Percentiles rank a stretch among this genome's conserved stretches.
These are phyloP conservation scores for Candolleomyces eurysporus DNA, from an alignment of 768 basidiomycete genomes.

Conservation along the genomic window DNA sequence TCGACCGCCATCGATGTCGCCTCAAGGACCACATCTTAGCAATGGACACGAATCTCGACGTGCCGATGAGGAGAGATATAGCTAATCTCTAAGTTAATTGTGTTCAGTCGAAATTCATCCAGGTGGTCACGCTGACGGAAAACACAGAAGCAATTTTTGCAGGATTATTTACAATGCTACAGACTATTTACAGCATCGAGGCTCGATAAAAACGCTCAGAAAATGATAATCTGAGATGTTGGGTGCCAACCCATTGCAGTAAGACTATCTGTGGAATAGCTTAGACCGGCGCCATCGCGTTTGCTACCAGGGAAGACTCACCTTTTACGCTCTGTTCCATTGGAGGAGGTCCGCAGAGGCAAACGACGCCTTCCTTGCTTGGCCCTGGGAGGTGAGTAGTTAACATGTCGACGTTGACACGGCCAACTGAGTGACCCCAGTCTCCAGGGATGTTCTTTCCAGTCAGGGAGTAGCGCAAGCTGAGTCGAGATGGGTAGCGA, in stretches of 20 bases:
- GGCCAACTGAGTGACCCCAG: conserved; percentile 42
- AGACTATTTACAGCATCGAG: neutral
- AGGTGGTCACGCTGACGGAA: too few relatives aligned
- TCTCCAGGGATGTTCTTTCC: conserved; percentile 26
- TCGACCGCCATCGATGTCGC: too few relatives aligned
- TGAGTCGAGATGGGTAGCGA: conserved; percentile 28
- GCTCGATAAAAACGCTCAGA: neutral
- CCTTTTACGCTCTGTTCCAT: conserved; percentile 21
- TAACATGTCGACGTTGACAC: conserved; percentile 40
- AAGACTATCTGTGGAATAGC: neutral
- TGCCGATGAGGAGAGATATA: too few relatives aligned
- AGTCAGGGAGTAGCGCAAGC: conserved; percentile 44
- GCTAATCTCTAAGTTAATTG: too few relatives aligned
- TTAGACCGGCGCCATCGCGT: neutral
- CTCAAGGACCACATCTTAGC: too few relatives aligned
- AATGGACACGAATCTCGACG: too few relatives aligned
- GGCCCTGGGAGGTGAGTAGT: conserved; percentile 38
- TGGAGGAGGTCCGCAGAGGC: conserved; percentile 47
- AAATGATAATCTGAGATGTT: neutral
- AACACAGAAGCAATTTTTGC: too few relatives aligned
- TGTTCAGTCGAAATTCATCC: too few relatives aligned
- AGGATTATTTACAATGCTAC: neutral
- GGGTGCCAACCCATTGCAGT: neutral
- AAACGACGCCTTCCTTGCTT: conserved; percentile 34
- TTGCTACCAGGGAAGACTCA: neutral